These are phyloP conservation scores for Calendula officinalis DNA, from an alignment of 129 eudicot species.

Conservation along the genomic window DNA sequence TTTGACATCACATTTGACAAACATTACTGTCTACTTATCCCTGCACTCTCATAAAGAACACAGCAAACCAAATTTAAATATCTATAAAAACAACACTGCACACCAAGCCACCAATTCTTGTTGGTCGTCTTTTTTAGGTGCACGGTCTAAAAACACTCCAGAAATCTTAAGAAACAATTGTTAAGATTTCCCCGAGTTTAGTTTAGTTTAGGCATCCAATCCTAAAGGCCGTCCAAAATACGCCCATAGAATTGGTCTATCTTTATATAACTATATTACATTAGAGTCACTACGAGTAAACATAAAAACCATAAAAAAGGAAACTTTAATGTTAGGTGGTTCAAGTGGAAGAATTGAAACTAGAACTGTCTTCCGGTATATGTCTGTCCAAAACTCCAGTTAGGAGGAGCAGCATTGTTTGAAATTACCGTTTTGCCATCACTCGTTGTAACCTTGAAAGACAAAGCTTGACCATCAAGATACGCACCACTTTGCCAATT, in stretches of 20 bases:
- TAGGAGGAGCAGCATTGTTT: constrained; percentile 44
- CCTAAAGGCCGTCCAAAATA: constrained; percentile 19
- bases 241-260: constrained; percentile 16
- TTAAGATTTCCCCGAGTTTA: constrained; percentile 1
- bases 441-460: constrained; percentile 34
- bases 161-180: constrained; percentile 11
- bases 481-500: constrained; percentile 59
- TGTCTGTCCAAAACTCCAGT: constrained; percentile 62
- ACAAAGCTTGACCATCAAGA: constrained; percentile 44
- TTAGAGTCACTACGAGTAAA: constrained; percentile 2
- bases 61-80: constrained; percentile 4
- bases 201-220: constrained; percentile 26
- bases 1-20: constrained; percentile 26
- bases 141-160: constrained; percentile 24
- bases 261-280: constrained; percentile 19
- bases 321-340: constrained; percentile 9
- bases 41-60: constrained; percentile 19
- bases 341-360: constrained; percentile 2
- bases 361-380: constrained; percentile 46
- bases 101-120: constrained; percentile 22
- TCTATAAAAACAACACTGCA: constrained; percentile 27
- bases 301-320: background rate
- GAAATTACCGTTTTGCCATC: constrained; percentile 44
- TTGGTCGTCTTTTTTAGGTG: constrained; percentile 24
- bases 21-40: constrained; percentile 17